phyloP scores from a whole-genome alignment of 2,329 filamentous ascomycete species.

The Arthrinium puccinioides region DNA sequence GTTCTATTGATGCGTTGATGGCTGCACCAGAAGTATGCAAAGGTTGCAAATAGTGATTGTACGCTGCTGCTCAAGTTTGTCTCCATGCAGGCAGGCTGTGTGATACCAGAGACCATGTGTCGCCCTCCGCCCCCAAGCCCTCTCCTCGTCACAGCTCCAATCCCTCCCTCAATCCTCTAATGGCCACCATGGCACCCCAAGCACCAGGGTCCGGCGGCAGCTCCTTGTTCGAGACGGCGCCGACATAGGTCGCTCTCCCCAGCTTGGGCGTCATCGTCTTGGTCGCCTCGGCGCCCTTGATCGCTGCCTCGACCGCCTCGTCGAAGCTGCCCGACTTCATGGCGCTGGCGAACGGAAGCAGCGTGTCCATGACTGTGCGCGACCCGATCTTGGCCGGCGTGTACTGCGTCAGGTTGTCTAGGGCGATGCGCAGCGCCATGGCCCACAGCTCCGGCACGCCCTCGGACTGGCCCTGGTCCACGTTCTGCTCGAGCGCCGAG shows the following conservation, averaged over 20 bases:
- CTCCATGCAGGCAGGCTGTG: no score
- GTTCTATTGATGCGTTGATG: no score
- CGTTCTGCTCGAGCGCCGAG: slow-evolving; percentile 27
- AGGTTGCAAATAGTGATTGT: no score
- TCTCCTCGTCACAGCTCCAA: no score
- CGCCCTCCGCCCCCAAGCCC: no score
- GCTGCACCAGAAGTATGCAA: no score
- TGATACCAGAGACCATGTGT: no score
- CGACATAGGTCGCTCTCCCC: slow-evolving; percentile 63
- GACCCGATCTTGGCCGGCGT: slow-evolving; percentile 49
- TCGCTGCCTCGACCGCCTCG: slow-evolving; percentile 50
- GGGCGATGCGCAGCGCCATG: slow-evolving; percentile 30
- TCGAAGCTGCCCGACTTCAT: slow-evolving; percentile 43
- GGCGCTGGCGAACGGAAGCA: slow-evolving; percentile 45
- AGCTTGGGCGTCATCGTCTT: slow-evolving; percentile 58
- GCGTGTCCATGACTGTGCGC: slow-evolving; percentile 49
- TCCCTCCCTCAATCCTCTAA: slow-evolving; percentile 14
- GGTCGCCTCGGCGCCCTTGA: slow-evolving; percentile 54
- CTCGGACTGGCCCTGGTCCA: slow-evolving; percentile 18
- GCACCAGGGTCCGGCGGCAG: slow-evolving; percentile 63
- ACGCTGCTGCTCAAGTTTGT: no score
- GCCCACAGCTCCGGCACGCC: slow-evolving; percentile 34
- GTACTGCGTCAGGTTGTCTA: slow-evolving; percentile 41
- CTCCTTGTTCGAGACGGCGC: slow-evolving; percentile 40
- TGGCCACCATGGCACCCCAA: slow-evolving; percentile 57